Evolutionary conservation across 495 filamentous ascomycete species (phyloP).

Genomic region (Daldinia loculata): DNA sequence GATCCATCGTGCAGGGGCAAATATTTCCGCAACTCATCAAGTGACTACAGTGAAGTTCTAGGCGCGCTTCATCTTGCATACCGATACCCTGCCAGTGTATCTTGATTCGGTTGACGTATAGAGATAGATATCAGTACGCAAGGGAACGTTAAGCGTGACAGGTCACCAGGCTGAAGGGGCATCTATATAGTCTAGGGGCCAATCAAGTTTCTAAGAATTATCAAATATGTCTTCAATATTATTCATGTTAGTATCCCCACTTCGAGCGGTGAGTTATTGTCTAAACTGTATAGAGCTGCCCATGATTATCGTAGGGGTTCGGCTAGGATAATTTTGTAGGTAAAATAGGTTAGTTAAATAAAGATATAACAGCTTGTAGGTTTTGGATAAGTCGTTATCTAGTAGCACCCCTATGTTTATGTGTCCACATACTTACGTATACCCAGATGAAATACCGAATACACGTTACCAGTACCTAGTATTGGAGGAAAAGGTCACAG

Average conservation of each 20-base stretch:
- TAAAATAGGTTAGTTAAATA: no score
- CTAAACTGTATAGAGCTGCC: no score
- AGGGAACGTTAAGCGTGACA: not conserved
- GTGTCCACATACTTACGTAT: not conserved
- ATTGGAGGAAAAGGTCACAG: not conserved
- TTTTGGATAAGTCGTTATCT: not conserved
- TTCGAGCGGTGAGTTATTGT: no score
- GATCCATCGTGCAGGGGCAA: conserved; percentile 11
- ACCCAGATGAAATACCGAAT: not conserved
- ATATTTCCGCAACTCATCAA: conserved; percentile 8
- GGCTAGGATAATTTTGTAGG: no score
- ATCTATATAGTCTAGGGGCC: not conserved
- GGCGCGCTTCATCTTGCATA: conserved; percentile 28
- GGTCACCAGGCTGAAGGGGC: not conserved
- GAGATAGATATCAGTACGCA: conserved; percentile 5
- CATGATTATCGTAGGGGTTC: no score
- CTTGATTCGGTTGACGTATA: conserved; percentile 7
- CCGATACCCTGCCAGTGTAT: not conserved
- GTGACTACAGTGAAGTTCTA: conserved; percentile 26
- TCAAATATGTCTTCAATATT: no score
- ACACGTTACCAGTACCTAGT: not conserved
- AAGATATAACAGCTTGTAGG: no score
- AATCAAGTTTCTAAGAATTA: no score
- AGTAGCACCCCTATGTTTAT: not conserved
- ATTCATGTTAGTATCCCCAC: no score